Evolutionary conservation across 1,284 basidiomycete species (phyloP).

Genomic region (Erythrobasidium hasegawianum): DNA sequence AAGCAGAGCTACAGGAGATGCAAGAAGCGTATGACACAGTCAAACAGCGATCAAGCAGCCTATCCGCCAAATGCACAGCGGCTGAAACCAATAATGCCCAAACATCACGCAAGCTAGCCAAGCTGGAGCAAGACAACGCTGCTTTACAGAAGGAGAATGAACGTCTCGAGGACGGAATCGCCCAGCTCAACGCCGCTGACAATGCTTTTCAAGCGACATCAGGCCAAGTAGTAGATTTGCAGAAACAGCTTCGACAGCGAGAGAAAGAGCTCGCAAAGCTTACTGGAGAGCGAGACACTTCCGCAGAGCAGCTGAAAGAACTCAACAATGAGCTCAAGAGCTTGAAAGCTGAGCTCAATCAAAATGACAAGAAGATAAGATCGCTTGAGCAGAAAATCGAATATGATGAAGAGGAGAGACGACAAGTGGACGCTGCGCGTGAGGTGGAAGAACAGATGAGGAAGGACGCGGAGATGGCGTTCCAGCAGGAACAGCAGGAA

Average conservation of each 20-base stretch:
- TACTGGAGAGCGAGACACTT: not conserved
- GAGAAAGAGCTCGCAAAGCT: not conserved
- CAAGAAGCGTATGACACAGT: too few relatives aligned
- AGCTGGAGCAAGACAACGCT: too few relatives aligned
- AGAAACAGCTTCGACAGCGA: not conserved
- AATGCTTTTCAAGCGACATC: not conserved
- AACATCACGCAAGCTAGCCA: too few relatives aligned
- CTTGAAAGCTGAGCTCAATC: slow-evolving; percentile 2
- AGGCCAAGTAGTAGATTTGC: not conserved
- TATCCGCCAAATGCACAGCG: too few relatives aligned
- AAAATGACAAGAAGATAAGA: not conserved
- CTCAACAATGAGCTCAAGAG: not conserved
- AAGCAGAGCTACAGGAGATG: too few relatives aligned
- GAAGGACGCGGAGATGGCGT: not conserved
- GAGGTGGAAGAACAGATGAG: not conserved
- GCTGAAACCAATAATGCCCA: too few relatives aligned
- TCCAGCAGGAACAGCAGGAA: not conserved
- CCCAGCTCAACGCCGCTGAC: not conserved
- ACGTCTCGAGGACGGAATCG: not conserved
- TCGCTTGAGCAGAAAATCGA: not conserved
- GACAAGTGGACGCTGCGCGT: not conserved
- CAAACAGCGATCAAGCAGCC: too few relatives aligned
- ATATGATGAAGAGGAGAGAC: not conserved
- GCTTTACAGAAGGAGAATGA: too few relatives aligned
- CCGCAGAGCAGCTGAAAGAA: not conserved